A percentile compares a stretch with the other conserved stretches of the same genome.
These are phyloP conservation scores for Ogataea pilisensis DNA, from an alignment of 805 yeast genomes.

Conservation along the genomic window DNA sequence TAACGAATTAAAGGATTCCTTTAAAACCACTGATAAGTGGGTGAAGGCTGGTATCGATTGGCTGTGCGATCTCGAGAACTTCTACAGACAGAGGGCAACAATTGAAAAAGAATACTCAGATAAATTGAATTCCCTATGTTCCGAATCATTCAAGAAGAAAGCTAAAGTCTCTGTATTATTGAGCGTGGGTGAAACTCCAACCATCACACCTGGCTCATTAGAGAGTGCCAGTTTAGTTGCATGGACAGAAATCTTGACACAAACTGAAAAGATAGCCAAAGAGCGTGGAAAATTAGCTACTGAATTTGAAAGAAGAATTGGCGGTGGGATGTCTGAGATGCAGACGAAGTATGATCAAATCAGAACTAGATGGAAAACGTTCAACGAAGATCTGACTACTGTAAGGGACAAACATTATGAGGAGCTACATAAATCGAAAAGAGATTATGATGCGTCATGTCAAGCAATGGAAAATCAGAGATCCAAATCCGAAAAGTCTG, in stretches of 20 bases:
- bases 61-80: slow-evolving; percentile 73
- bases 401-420: slow-evolving; percentile 46
- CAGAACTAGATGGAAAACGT: slow-evolving; percentile 49
- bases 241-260: slow-evolving; percentile 84
- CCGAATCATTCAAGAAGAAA: slow-evolving; percentile 71
- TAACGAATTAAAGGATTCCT: slow-evolving; percentile 76
- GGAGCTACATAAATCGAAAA: slow-evolving; percentile 62
- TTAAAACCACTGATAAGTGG: slow-evolving; percentile 77
- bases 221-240: slow-evolving; percentile 84
- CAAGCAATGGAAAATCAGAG: slow-evolving; percentile 76
- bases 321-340: slow-evolving; percentile 55
- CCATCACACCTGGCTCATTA: slow-evolving; percentile 89
- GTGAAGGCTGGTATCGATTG: slow-evolving; percentile 66
- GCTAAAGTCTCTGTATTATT: slow-evolving; percentile 61
- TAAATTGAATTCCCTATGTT: slow-evolving; percentile 57
- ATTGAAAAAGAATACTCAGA: slow-evolving; percentile 81
- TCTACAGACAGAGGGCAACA: slow-evolving; percentile 76
- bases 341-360: slow-evolving; percentile 51
- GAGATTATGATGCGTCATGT: slow-evolving; percentile 77
- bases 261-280: slow-evolving; percentile 73
- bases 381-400: slow-evolving; percentile 55
- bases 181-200: slow-evolving; percentile 89
- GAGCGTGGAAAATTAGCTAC: slow-evolving; percentile 57
- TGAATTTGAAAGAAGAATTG: slow-evolving; percentile 57
- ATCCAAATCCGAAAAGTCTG: slow-evolving; percentile 59